Percentiles rank a stretch among this genome's conserved stretches.
phyloP scores from a whole-genome alignment of 495 filamentous ascomycete species.

The Hypomontagnella submonticulosa region DNA sequence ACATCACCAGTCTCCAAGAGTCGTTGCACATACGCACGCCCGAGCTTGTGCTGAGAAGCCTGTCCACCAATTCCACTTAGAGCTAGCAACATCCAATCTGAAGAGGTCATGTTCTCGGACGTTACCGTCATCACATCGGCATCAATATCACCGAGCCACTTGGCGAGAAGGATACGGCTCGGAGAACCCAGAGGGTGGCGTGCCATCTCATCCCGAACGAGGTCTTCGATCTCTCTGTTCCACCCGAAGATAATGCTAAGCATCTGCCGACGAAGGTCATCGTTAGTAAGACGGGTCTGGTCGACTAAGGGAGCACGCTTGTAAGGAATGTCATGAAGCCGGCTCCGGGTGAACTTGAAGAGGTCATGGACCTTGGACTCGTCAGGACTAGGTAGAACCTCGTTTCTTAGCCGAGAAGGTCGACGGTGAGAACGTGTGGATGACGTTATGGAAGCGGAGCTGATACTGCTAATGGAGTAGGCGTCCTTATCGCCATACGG shows the following conservation, averaged over 20 bases:
- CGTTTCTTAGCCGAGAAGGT: conserved; percentile 81
- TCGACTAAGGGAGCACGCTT: conserved; percentile 71
- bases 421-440: conserved; percentile 69
- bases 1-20: conserved; percentile 89
- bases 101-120: conserved; percentile 83
- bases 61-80: conserved; percentile 85
- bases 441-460: conserved; percentile 73
- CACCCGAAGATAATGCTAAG: conserved; percentile 94
- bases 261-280: conserved; percentile 92
- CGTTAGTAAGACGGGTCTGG: conserved; percentile 74
- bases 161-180: conserved; percentile 80
- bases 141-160: conserved; percentile 91
- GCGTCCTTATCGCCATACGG: conserved; percentile 63
- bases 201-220: conserved; percentile 88
- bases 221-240: conserved; percentile 82
- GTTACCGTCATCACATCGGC: conserved; percentile 82
- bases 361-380: conserved; percentile 69
- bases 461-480: conserved; percentile 63
- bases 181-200: conserved; percentile 78
- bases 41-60: conserved; percentile 87
- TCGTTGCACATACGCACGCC: conserved; percentile 90
- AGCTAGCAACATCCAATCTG: conserved; percentile 97
- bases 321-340: conserved; percentile 83
- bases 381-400: conserved; percentile 76
- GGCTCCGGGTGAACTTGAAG: conserved; percentile 73